phyloP scores from a whole-genome alignment of 2,329 filamentous ascomycete species.

The Pestalotiopsis sp. region DNA sequence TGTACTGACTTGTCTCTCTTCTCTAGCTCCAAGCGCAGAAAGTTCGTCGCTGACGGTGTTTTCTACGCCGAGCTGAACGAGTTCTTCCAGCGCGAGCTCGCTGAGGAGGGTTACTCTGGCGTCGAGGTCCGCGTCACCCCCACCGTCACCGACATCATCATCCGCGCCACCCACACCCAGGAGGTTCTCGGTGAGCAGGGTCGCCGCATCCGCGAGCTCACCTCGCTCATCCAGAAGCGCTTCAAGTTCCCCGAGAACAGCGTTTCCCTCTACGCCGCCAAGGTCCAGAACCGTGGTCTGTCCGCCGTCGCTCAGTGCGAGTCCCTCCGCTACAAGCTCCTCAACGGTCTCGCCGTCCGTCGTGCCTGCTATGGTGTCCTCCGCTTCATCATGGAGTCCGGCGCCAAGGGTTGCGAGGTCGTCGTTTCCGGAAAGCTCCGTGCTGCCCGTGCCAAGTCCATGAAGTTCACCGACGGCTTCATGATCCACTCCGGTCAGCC shows the following conservation, averaged over 20 bases:
- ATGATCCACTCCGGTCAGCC: constrained; percentile 99
- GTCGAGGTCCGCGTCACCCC: constrained; percentile 99
- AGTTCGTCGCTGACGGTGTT: constrained; percentile 97
- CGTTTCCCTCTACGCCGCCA: constrained; percentile 99
- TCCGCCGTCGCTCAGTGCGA: constrained; percentile 99
- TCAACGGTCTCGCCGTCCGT: constrained; percentile 98
- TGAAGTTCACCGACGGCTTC: constrained; percentile 99
- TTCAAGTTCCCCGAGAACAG: constrained; percentile 99
- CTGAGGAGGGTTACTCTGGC: constrained; percentile 99
- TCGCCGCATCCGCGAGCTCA: constrained; percentile 99
- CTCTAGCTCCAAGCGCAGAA: constrained; percentile 84
- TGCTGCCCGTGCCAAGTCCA: constrained; percentile 98
- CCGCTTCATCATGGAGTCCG: constrained; percentile 99
- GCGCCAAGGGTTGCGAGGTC: constrained; percentile 99
- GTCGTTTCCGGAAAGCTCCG: constrained; percentile 99
- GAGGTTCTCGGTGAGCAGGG: constrained; percentile 99
- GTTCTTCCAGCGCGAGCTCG: constrained; percentile 99
- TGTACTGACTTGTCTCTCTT: constrained; percentile 15
- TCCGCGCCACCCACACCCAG: constrained; percentile 99
- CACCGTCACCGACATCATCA: constrained; percentile 99
- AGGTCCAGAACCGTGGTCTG: constrained; percentile 99
- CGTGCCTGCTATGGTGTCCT: constrained; percentile 99
- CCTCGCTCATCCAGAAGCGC: constrained; percentile 99
- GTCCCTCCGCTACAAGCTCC: constrained; percentile 99
- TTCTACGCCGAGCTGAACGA: constrained; percentile 99